Evolutionary conservation across 1,284 basidiomycete genomes (phyloP).

Genomic region (Jaminaea rosea): DNA sequence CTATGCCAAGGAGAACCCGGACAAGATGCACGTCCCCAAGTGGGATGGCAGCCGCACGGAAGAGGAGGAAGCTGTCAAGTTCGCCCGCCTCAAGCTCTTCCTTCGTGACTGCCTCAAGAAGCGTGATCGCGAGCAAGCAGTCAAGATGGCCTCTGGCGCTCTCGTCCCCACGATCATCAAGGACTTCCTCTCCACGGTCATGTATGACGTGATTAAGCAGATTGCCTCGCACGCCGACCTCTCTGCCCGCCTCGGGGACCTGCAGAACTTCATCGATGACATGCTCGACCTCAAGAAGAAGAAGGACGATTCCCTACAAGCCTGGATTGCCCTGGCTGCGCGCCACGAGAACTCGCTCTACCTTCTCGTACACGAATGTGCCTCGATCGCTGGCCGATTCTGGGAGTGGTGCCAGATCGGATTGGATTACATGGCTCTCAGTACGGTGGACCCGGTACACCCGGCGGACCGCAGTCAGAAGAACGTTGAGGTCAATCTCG

Average conservation of each 20-base stretch:
- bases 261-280: conserved; percentile 42
- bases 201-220: conserved; percentile 31
- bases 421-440: conserved; percentile 40
- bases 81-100: conserved; percentile 39
- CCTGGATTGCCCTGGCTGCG: conserved; percentile 39
- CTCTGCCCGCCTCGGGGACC: conserved; percentile 33
- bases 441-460: conserved; percentile 38
- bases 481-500: conserved; percentile 43
- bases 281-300: conserved; percentile 30
- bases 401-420: conserved; percentile 38
- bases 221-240: conserved; percentile 30
- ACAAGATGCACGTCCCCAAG: conserved; percentile 8
- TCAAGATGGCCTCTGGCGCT: conserved; percentile 32
- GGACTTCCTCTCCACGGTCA: conserved; percentile 36
- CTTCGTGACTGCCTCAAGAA: conserved; percentile 36
- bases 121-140: conserved; percentile 38
- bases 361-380: conserved; percentile 39
- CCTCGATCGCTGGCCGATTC: conserved; percentile 30
- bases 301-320: conserved; percentile 23
- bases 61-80: conserved; percentile 32
- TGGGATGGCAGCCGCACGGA: conserved; percentile 28
- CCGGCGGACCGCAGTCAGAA: conserved; percentile 34
- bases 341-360: conserved; percentile 42
- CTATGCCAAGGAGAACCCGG: conserved; percentile 13
- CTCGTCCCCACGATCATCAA: conserved; percentile 39